Evolutionary conservation across 768 basidiomycete species (phyloP), one percentile per base, ranked within the genome.

Genomic region (Dentipellis fragilis): DNA sequence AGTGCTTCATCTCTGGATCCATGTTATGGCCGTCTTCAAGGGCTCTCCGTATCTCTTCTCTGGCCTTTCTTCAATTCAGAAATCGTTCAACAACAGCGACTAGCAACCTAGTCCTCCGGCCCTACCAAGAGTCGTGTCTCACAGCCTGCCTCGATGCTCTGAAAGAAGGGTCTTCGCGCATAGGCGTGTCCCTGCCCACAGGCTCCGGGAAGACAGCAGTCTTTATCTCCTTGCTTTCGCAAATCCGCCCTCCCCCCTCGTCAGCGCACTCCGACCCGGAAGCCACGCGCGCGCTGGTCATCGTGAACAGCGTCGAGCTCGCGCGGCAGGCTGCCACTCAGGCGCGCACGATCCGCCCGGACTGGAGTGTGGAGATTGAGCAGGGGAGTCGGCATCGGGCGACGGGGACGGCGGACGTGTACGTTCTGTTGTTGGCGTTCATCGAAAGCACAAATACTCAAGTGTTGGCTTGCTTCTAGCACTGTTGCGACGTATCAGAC

Each of bases 401-500:
- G 3, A 80, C 82, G 29, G 95, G 94, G 6, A 54, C 64, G 22
- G 93, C 95, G 40, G 91, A 97, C 66, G 80, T 96, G 89, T 94
- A 21, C 12, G 67, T 10, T 51, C 21, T 35, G 4, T 42, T 39
- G n/a, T n/a, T n/a, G n/a, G 51, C 21, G 10, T 8, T 35, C 45
- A 3, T 58, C 46, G 35, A 14, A 17, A 16, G 22, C 23, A 3
- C 46, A 17, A 14, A 19, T 9, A n/a, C 35, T 12, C 16, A 42
- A 19, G 42, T 19, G 51, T 21, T 36, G 22, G 54, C 55, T 35
- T 54, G 21, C 12, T 29, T 40, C 10, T 57, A 91, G 89, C 21
- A 93, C 92, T 0, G 80, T 94, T 46, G 91, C 90, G 3, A 94
- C 92, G 4, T 92, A 89, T 64, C 92, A 96, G 68, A 95, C 89